phyloP scores from a whole-genome alignment of 345 rosid species.

The Populus pruinosa region DNA sequence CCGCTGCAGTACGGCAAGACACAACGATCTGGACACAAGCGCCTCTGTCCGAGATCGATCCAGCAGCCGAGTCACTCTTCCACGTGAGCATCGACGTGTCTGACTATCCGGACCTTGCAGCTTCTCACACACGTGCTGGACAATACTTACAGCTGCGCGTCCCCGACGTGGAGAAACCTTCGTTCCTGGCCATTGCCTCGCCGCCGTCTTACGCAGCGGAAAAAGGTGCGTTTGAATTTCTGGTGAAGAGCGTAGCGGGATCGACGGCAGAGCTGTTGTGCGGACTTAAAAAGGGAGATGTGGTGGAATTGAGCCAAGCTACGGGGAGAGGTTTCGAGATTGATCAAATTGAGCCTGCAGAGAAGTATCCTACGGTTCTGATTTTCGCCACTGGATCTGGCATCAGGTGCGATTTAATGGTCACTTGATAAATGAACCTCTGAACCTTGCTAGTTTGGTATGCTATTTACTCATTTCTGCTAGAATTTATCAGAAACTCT shows the following conservation, averaged over 20 bases:
- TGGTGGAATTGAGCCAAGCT: slow-evolving; percentile 71
- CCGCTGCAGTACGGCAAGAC: slow-evolving; percentile 71
- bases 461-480: not conserved
- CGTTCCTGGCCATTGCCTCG: slow-evolving; percentile 85
- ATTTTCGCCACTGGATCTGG: slow-evolving; percentile 97
- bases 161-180: slow-evolving; percentile 56
- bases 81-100: slow-evolving; percentile 78
- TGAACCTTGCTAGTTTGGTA: no score
- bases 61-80: slow-evolving; percentile 81
- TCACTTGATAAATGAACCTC: not conserved
- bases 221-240: slow-evolving; percentile 69
- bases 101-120: slow-evolving; percentile 62
- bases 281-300: slow-evolving; percentile 68
- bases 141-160: slow-evolving; percentile 91
- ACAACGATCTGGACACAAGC: slow-evolving; percentile 69
- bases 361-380: slow-evolving; percentile 55
- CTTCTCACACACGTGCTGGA: slow-evolving; percentile 62
- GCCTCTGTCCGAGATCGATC: slow-evolving; percentile 51
- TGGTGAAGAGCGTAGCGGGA: slow-evolving; percentile 81
- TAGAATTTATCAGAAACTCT: no score
- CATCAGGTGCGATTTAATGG: slow-evolving; percentile 50
- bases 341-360: slow-evolving; percentile 67
- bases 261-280: slow-evolving; percentile 91
- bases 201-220: slow-evolving; percentile 59
- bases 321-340: slow-evolving; percentile 77